These are phyloP conservation scores for Colletotrichum coccodes DNA, from an alignment of 2,329 filamentous ascomycete genomes.

Conservation along the genomic window DNA sequence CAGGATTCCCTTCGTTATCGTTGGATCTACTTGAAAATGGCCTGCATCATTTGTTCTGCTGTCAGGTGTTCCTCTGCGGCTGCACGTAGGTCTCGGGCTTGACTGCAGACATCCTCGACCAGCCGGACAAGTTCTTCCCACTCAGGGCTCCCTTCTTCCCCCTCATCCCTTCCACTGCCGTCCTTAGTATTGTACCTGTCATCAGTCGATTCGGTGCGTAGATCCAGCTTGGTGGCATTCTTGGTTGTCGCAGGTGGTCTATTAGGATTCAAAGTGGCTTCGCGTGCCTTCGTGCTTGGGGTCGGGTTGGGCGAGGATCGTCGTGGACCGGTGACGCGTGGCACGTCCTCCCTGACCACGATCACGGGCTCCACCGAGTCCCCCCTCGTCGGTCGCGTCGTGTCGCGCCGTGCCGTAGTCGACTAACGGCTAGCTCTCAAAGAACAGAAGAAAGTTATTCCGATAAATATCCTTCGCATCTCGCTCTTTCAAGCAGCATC, in stretches of 20 bases:
- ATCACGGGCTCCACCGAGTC: background rate
- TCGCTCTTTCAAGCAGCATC: too few relatives aligned
- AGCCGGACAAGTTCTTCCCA: background rate
- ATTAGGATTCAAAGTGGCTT: background rate
- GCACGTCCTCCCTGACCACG: background rate
- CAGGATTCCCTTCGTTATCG: background rate
- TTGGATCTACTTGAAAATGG: background rate
- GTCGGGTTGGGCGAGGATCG: background rate
- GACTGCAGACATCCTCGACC: too few relatives aligned
- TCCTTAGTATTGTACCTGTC: background rate
- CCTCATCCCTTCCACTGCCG: background rate
- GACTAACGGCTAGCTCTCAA: constrained; percentile 42
- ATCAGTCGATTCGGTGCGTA: background rate
- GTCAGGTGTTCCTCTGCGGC: background rate
- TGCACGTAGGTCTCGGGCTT: too few relatives aligned
- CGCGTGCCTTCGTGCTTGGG: background rate
- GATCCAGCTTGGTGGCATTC: background rate
- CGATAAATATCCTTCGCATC: too few relatives aligned
- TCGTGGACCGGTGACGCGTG: background rate
- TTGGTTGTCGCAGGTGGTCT: background rate
- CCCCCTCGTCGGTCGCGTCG: background rate
- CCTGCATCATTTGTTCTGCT: background rate
- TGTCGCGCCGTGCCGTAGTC: background rate
- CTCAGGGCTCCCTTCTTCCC: background rate
- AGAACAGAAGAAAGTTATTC: too few relatives aligned